These are phyloP conservation scores for Plectosphaerella sp. DNA, from an alignment of 2,329 filamentous ascomycete species.

Conservation along the genomic window DNA sequence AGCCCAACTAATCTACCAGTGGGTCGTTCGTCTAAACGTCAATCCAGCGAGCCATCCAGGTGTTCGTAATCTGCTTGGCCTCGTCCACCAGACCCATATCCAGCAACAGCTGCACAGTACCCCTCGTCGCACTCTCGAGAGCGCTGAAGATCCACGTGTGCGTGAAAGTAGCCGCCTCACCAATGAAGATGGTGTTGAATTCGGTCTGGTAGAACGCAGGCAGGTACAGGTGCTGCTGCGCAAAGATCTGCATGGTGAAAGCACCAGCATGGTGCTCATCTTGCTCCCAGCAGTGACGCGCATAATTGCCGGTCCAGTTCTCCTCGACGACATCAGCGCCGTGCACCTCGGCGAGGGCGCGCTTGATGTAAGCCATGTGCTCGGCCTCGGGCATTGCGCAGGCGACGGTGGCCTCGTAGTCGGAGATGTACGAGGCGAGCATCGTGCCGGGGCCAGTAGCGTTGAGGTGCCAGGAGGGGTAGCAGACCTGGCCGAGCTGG, in stretches of 20 bases:
- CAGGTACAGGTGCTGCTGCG: conserved; percentile 55
- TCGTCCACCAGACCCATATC: conserved; percentile 56
- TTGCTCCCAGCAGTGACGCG: conserved; percentile 54
- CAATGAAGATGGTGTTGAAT: conserved; percentile 30
- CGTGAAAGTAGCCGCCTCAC: conserved; percentile 42
- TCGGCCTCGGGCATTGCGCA: conserved; percentile 40
- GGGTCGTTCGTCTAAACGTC: conserved; percentile 3
- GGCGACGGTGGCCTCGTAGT: conserved; percentile 33
- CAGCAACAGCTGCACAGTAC: conserved; percentile 49
- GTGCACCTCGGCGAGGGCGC: conserved; percentile 51
- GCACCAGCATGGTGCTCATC: conserved; percentile 53
- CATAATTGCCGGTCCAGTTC: conserved; percentile 52
- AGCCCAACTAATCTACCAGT: too few species aligned
- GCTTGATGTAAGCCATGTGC: conserved; percentile 47
- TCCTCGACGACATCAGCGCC: conserved; percentile 43
- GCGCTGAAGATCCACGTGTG: conserved; percentile 50
- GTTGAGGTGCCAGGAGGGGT: conserved; percentile 48
- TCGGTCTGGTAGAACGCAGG: conserved; percentile 59
- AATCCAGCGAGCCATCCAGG: conserved; percentile 58
- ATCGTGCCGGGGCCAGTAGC: conserved; percentile 45
- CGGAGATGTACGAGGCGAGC: conserved; percentile 40
- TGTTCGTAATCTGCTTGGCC: conserved; percentile 49
- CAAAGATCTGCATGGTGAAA: conserved; percentile 46
- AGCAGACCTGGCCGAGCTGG: conserved; percentile 47
- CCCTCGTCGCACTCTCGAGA: conserved; percentile 51